These are phyloP conservation scores for Microcyclospora tardicrescens DNA, from an alignment of 2,329 filamentous ascomycete genomes.

Conservation along the genomic window DNA sequence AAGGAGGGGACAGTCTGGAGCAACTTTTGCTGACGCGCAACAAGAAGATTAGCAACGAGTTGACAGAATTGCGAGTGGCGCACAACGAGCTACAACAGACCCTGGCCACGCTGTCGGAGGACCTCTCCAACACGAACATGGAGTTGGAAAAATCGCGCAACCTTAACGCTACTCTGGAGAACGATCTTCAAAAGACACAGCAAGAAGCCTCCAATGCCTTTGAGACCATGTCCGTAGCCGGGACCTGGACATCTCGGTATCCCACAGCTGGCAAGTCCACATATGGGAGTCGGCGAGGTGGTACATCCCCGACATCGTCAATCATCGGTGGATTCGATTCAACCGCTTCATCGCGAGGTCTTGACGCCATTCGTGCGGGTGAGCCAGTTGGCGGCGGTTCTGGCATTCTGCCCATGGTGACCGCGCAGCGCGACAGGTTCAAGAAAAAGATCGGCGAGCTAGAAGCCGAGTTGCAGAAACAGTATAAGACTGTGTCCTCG, in stretches of 20 bases:
- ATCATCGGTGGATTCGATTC: slow-evolving; percentile 96
- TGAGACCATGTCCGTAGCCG: slow-evolving; percentile 82
- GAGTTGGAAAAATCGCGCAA: slow-evolving; percentile 76
- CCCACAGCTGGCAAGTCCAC: slow-evolving; percentile 42
- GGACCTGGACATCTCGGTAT: slow-evolving; percentile 74
- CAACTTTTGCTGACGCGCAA: slow-evolving; percentile 84
- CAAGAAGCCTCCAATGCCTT: slow-evolving; percentile 72
- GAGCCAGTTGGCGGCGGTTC: slow-evolving; percentile 55
- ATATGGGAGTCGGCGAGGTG: slow-evolving; percentile 47
- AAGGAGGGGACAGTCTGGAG: slow-evolving; percentile 67
- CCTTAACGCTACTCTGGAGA: slow-evolving; percentile 79
- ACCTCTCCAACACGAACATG: slow-evolving; percentile 67
- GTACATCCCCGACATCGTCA: slow-evolving; percentile 83
- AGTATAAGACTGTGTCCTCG: slow-evolving; percentile 68
- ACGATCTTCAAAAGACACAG: slow-evolving; percentile 78
- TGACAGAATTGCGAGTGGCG: slow-evolving; percentile 83
- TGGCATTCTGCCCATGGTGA: slow-evolving; percentile 94
- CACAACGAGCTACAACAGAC: slow-evolving; percentile 81
- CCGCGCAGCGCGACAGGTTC: slow-evolving; percentile 93
- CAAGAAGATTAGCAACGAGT: slow-evolving; percentile 89
- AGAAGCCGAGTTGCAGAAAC: slow-evolving; percentile 77
- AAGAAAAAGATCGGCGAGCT: slow-evolving; percentile 90
- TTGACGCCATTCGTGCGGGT: slow-evolving; percentile 51
- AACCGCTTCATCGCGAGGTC: slow-evolving; percentile 33
- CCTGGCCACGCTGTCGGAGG: slow-evolving; percentile 68